Evolutionary conservation across 345 rosid genomes (phyloP).

Genomic region (Punica granatum): DNA sequence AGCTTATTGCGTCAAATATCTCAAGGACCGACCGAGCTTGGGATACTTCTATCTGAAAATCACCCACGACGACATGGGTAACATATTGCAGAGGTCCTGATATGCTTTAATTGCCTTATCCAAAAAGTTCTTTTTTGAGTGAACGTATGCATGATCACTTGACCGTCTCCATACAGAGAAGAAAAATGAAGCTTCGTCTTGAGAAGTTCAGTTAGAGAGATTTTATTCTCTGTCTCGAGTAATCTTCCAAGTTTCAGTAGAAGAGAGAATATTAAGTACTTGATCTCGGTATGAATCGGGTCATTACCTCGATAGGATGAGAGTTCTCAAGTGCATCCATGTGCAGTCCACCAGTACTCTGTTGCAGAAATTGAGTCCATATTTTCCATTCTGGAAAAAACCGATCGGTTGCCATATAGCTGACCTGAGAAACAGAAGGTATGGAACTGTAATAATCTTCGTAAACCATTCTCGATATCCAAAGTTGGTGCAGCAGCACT

Average conservation of each 20-base stretch:
- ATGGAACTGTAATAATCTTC: not conserved
- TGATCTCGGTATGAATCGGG: not conserved
- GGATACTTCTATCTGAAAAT: constrained; percentile 24
- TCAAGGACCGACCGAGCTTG: constrained; percentile 22
- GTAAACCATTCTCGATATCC: not conserved
- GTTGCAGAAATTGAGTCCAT: constrained; percentile 32
- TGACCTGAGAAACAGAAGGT: constrained; percentile 19
- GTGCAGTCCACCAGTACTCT: constrained; percentile 17
- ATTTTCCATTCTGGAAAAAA: constrained; percentile 41
- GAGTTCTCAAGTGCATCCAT: constrained; percentile 26
- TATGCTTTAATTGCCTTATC: too few species aligned
- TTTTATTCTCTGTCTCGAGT: not conserved
- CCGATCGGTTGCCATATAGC: constrained; percentile 27
- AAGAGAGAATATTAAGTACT: not conserved
- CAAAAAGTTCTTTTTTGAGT: too few species aligned
- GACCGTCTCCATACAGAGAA: not conserved
- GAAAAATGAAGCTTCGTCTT: not conserved
- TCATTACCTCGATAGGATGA: constrained; percentile 36
- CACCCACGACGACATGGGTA: not conserved
- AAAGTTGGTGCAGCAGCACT: too few species aligned
- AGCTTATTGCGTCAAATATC: constrained; percentile 31
- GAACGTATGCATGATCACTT: too few species aligned
- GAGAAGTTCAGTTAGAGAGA: not conserved
- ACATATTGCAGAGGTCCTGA: too few species aligned
- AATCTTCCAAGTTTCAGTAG: not conserved